Evolutionary conservation across 2,329 filamentous ascomycete species (phyloP).

Genomic region (Talaromyces verruculosus): DNA sequence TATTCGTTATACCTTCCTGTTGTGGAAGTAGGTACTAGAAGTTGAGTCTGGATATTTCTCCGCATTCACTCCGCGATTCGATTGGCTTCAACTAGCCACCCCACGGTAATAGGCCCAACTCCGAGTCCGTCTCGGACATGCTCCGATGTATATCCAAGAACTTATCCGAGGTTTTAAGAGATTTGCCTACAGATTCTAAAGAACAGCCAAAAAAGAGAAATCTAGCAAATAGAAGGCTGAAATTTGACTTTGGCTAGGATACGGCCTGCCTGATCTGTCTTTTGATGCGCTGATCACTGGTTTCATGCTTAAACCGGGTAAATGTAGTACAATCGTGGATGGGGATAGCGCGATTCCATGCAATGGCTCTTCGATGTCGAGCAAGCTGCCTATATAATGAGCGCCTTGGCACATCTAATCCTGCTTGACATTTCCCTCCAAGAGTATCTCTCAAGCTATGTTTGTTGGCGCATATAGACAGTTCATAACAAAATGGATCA

Average conservation of each 20-base stretch:
- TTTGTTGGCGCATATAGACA: background rate
- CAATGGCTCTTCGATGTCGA: background rate
- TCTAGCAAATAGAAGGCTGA: background rate
- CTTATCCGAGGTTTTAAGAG: background rate
- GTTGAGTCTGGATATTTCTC: background rate
- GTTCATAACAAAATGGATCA: background rate
- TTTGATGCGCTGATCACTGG: background rate
- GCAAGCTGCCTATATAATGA: background rate
- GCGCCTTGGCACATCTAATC: background rate
- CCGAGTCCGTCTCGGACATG: constrained; percentile 11
- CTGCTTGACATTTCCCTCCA: background rate
- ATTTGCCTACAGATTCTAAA: background rate
- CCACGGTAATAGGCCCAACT: background rate
- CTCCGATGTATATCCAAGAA: constrained; percentile 1
- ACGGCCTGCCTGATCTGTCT: background rate
- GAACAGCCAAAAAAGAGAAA: background rate
- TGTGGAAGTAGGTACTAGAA: background rate
- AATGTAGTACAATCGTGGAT: background rate
- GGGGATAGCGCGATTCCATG: background rate
- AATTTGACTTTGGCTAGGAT: background rate
- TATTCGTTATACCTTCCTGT: background rate
- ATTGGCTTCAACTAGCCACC: background rate
- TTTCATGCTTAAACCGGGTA: background rate
- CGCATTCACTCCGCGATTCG: background rate
- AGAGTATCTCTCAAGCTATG: background rate